phyloP scores from a whole-genome alignment of 495 filamentous ascomycete species.

The Penicillium lividum region DNA sequence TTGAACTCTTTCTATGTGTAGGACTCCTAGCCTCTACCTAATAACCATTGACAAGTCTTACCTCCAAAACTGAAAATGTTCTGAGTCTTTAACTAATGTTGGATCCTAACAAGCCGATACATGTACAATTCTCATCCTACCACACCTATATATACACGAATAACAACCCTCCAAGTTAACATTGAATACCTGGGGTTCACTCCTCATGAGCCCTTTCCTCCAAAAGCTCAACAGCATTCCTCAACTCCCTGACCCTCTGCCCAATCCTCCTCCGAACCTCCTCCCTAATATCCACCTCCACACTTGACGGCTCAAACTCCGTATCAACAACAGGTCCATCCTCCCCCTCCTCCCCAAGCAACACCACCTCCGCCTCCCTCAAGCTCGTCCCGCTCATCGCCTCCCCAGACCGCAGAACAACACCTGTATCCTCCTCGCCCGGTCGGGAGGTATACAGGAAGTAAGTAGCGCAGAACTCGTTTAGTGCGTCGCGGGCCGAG shows the following conservation, averaged over 20 bases:
- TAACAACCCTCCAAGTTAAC: not conserved
- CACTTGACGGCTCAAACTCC: conserved; percentile 33
- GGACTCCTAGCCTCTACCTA: too few species aligned
- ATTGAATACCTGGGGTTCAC: conserved; percentile 7
- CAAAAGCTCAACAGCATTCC: conserved; percentile 42
- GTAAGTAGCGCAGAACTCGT: conserved; percentile 39
- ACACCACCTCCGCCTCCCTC: conserved; percentile 3
- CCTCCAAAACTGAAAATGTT: too few species aligned
- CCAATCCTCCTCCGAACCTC: conserved; percentile 45
- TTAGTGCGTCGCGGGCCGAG: conserved; percentile 45
- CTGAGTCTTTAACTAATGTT: too few species aligned
- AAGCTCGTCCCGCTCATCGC: not conserved
- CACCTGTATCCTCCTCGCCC: conserved; percentile 17
- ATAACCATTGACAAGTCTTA: too few species aligned
- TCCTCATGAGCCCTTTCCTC: conserved; percentile 44
- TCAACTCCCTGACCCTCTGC: conserved; percentile 45
- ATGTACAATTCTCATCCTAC: too few species aligned
- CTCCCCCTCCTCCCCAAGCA: conserved; percentile 6
- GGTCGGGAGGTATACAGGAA: conserved; percentile 33
- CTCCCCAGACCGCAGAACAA: conserved; percentile 7
- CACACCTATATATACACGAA: not conserved
- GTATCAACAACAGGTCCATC: conserved; percentile 29
- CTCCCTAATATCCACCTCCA: conserved; percentile 29
- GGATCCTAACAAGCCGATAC: too few species aligned
- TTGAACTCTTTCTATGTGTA: too few species aligned